phyloP scores from a whole-genome alignment of 2,329 filamentous ascomycete species.

The Cytospora schulzeri region DNA sequence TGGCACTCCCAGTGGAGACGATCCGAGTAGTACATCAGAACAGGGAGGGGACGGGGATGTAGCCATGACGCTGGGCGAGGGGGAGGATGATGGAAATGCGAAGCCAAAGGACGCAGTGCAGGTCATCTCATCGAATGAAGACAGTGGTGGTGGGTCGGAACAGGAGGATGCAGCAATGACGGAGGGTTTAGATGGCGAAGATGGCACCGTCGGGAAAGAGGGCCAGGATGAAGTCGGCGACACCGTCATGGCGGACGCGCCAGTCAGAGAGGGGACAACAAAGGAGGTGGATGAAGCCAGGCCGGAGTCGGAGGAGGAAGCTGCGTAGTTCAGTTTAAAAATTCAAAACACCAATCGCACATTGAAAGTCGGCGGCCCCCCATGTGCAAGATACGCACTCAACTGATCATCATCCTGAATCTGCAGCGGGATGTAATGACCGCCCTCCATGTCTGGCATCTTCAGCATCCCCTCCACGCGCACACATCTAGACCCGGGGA shows the following conservation, averaged over 20 bases:
- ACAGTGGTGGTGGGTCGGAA: background rate
- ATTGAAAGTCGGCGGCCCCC: conserved; percentile 47
- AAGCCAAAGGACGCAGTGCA: background rate
- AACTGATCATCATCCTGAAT: conserved; percentile 75
- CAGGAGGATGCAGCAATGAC: background rate
- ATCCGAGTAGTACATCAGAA: background rate
- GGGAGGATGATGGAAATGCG: background rate
- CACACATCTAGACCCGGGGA: conserved; percentile 59
- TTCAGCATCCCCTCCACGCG: conserved; percentile 69
- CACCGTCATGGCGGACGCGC: background rate
- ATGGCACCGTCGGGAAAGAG: background rate
- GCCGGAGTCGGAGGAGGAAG: background rate
- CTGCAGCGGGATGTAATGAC: conserved; percentile 61
- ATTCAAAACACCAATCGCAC: conserved; percentile 37
- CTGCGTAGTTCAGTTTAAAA: background rate
- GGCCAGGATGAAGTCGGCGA: background rate
- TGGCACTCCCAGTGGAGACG: background rate
- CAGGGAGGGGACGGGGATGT: background rate
- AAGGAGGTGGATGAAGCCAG: background rate
- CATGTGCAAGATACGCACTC: conserved; percentile 69
- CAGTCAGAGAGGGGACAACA: background rate
- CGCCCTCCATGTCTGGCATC: conserved; percentile 43
- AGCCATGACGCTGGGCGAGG: background rate
- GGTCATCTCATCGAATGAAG: background rate
- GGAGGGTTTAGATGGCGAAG: background rate